Base-by-base conservation (phyloP, 495 filamentous ascomycete genomes). In the Neurospora intermedia region DNA sequence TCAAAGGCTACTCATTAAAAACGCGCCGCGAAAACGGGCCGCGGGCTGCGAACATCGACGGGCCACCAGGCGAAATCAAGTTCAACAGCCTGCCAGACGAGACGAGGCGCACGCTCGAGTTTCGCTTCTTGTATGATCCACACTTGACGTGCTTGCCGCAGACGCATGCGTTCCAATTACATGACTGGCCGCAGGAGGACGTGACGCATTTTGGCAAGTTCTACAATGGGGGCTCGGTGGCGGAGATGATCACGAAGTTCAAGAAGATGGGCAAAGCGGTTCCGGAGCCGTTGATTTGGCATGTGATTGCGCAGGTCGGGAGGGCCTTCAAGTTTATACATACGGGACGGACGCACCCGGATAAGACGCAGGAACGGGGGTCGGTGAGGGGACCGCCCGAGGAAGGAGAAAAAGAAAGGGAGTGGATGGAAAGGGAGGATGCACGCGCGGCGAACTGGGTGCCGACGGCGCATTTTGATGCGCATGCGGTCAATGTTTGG, bases 241-340 rank as follows among this genome's bases (percentile, higher is more conserved):
- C 0, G 10, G 42, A 76, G 7, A 1, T 78, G 4, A 35, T 74
- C 1, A 0, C 27, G 0, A 1, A 1, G 8, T 35, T 73, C 62
- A 8, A 27, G 5, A 5, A 46, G 4, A 8, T 1, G 1, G 3
- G 0, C 0, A 31, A 0, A 2, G 3, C 4, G n/a, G 20, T 78
- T 2, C 77, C 77, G 1, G 76, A 77, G 46, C 7, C 23, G 6
- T 45, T 77, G 48, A 76, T 79, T 35, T 77, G 77, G 77, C 76
- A 79, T 59, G 27, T 74, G 8, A 69, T 77, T 23, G 70, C 74
- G 16, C 69, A 76, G 54, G 5, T 76, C 0, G 72, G 69, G 3
- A 73, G 74, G 9, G 74, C 74, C 0, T 45, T 48, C 15, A 43
- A 66, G 6, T 76, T 23, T 13, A 16, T 77, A 0, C 76, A 79